Base-by-base conservation (phyloP, 768 basidiomycete genomes). In the Russula foetens region DNA sequence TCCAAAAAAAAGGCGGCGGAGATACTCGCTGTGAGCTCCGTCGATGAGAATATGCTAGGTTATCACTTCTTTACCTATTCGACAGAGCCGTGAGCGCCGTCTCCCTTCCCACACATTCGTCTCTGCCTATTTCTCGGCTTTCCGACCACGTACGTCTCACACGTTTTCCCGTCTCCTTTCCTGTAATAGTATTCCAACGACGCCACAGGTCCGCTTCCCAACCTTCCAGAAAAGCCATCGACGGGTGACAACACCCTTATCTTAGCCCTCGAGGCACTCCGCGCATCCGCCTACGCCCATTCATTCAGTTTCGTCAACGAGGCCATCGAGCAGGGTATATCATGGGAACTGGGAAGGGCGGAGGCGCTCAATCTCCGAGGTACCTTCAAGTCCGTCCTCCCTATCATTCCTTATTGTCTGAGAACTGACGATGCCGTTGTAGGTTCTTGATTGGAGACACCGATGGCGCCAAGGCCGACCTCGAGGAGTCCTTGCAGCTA, bases 121-220 rank as follows among this genome's bases (percentile, higher is more conserved):
- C 66, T 86, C 88, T 14, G 90, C 96, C 0, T 99, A 98, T 77
- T 93, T 98, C 70, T 88, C 92, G 60, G 97, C 97, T 9, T 98
- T 98, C 88, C 85, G 97, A 65, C 77, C 86, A 58, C 86, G 92
- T 90, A 67, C 66, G 88, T 77, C 45, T 54, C 52, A 31, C 35
- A 35, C 35, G 39, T 41, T 41, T 8, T 41, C 24, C 46, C 52
- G 31, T 63, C 31, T 23, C 46, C 51, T 46, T 58, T 48, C 55
- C 43, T 55, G 8, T 21, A 33, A 55, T 21, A 38, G 58, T n/a
- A 0, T 19, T 49, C 38, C 21, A 26, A 38, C 38, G 23, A 56
- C 48, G 5, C 17, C 51, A 2, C 67, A 91, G 88, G 84, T 47
- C 73, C 86, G 7, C 78, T 81, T 45, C 93, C 90, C 14, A 67